Evolutionary conservation across 768 basidiomycete genomes (phyloP).

Genomic region (Neoboletus brunneissimus): DNA sequence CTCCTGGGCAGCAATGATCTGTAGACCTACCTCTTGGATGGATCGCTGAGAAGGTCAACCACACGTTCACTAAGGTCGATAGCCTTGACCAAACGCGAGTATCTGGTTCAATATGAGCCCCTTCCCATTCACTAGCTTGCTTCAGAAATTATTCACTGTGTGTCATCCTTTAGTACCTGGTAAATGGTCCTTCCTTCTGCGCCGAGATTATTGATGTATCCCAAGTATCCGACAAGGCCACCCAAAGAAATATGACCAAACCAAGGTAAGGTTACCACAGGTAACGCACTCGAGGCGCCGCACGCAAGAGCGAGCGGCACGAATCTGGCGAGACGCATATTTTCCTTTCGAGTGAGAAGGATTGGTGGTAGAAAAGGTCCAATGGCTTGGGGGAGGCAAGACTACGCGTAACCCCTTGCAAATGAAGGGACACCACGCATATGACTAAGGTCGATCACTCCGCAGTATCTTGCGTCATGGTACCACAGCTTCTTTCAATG

Average conservation of each 20-base stretch:
- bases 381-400: not conserved
- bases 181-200: constrained; percentile 10
- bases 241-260: constrained; percentile 22
- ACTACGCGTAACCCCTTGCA: not conserved
- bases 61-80: constrained; percentile 15
- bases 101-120: constrained; percentile 1
- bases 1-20: not conserved
- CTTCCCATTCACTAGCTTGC: not conserved
- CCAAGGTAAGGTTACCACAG: constrained; percentile 20
- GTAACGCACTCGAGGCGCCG: constrained; percentile 18
- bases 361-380: not conserved
- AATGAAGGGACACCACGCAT: not conserved
- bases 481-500: not conserved
- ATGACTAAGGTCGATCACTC: not conserved
- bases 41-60: constrained; percentile 9
- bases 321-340: constrained; percentile 16
- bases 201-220: not conserved
- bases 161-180: constrained; percentile 11
- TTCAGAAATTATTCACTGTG: constrained; percentile 4
- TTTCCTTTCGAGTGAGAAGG: not conserved
- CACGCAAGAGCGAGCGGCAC: constrained; percentile 11
- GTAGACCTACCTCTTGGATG: constrained; percentile 8
- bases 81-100: constrained; percentile 12
- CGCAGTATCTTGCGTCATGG: constrained; percentile 2
- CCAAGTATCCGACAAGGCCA: constrained; percentile 4